These are phyloP conservation scores for Cyclostephanos tholiformis DNA, from an alignment of 108 stramenopile genomes.

Conservation along the genomic window DNA sequence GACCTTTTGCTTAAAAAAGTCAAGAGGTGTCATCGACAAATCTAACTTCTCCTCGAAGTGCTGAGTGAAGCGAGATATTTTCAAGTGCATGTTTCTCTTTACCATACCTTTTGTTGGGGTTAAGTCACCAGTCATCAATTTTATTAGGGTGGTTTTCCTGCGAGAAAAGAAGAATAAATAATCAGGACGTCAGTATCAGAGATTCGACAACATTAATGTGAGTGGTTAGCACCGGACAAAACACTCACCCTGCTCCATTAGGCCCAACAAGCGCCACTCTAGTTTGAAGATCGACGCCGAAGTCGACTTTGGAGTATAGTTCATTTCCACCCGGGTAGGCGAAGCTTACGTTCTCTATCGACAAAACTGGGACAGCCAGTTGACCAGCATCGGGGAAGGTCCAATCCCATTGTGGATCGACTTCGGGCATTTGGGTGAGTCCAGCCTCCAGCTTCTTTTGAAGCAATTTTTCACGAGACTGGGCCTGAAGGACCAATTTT, in stretches of 20 bases:
- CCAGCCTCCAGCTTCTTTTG: slow-evolving; percentile 92
- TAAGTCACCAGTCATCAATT: slow-evolving; percentile 92
- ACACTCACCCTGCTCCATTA: slow-evolving; percentile 61
- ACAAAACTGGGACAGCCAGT: slow-evolving; percentile 83
- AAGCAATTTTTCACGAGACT: slow-evolving; percentile 89
- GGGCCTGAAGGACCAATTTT: slow-evolving; percentile 95
- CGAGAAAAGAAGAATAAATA: slow-evolving; percentile 4
- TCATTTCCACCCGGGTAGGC: slow-evolving; percentile 74
- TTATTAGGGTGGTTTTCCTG: slow-evolving; percentile 91
- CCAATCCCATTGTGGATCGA: slow-evolving; percentile 81
- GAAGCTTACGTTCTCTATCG: slow-evolving; percentile 83
- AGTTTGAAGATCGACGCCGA: slow-evolving; percentile 89
- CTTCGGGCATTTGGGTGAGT: slow-evolving; percentile 79
- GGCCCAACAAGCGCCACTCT: slow-evolving; percentile 89
- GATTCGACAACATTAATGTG: background rate
- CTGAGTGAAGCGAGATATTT: slow-evolving; percentile 96
- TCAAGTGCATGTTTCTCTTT: slow-evolving; percentile 91
- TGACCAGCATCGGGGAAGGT: slow-evolving; percentile 87
- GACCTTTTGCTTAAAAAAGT: slow-evolving; percentile 92
- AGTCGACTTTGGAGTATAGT: slow-evolving; percentile 82
- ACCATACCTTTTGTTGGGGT: slow-evolving; percentile 90
- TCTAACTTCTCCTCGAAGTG: slow-evolving; percentile 99
- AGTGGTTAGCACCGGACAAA: background rate
- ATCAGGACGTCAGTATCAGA: background rate
- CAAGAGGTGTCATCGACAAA: slow-evolving; percentile 92